Conservation (phyloP, 108 stramenopile genomes). For the Cyclotella kingstonii region DNA sequence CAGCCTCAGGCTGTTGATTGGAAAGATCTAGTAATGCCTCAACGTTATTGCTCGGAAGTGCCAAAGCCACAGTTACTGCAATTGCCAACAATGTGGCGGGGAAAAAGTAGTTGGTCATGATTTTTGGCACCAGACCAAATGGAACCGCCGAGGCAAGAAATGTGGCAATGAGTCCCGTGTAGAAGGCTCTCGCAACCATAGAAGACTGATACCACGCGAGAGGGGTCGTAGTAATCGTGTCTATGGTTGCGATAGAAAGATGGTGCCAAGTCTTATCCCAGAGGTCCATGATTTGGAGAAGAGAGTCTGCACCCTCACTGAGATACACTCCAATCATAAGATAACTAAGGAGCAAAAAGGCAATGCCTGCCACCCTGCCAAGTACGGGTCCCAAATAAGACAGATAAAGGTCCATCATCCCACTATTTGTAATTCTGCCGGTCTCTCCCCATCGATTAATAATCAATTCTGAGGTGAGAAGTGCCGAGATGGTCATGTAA, state of each 20-base stretch:
- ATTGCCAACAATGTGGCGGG: conserved; percentile 56
- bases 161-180: conserved; percentile 33
- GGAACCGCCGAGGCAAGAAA: conserved; percentile 35
- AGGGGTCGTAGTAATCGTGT: conserved; percentile 9
- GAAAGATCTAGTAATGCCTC: conserved; percentile 34
- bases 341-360: conserved; percentile 84
- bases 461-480: conserved; percentile 82
- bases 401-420: conserved; percentile 65
- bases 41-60: conserved; percentile 59
- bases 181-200: conserved; percentile 35
- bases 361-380: conserved; percentile 56
- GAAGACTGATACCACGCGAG: neutral
- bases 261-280: neutral
- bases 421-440: conserved; percentile 51
- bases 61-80: conserved; percentile 51
- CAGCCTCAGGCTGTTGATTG: conserved; percentile 69
- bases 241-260: neutral
- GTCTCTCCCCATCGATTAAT: conserved; percentile 70
- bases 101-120: conserved; percentile 68
- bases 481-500: conserved; percentile 85
- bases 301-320: conserved; percentile 71
- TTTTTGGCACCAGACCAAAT: conserved; percentile 28
- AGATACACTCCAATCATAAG: conserved; percentile 84
- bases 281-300: conserved; percentile 30
- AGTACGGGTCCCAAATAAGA: conserved; percentile 38